phyloP scores from a whole-genome alignment of 176 grass and related monocot genomes.

The Thalia dealbata region DNA sequence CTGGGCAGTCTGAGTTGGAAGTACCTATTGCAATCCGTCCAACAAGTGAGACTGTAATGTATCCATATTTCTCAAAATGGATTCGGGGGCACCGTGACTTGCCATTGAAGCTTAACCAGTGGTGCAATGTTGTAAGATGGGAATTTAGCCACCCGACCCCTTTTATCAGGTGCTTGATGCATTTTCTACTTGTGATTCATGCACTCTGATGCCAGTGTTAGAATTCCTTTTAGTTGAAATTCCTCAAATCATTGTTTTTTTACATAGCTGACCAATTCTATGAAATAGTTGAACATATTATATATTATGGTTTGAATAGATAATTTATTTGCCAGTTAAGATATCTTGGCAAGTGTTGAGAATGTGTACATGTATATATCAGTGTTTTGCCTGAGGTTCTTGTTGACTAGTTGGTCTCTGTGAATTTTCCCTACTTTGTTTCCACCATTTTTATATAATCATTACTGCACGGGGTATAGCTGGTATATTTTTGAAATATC shows the following conservation, averaged over 20 bases:
- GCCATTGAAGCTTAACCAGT: constrained; percentile 76
- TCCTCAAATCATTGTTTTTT: no score
- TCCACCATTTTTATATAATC: not conserved
- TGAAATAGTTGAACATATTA: no score
- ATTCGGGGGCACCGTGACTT: constrained; percentile 77
- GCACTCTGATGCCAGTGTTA: no score
- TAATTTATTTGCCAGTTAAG: not conserved
- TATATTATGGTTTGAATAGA: no score
- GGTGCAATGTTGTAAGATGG: constrained; percentile 86
- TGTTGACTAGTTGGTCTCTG: not conserved
- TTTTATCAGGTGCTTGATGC: constrained; percentile 51
- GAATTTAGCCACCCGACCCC: constrained; percentile 76
- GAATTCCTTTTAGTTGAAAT: not conserved
- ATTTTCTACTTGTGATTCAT: no score
- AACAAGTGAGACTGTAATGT: constrained; percentile 83
- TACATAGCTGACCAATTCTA: no score
- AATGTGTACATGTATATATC: not conserved
- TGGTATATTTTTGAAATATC: not conserved
- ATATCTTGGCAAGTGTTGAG: not conserved
- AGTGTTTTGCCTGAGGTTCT: not conserved
- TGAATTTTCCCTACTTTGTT: no score
- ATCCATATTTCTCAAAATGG: constrained; percentile 96
- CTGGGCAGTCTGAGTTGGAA: constrained; percentile 43
- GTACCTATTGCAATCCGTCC: constrained; percentile 75
- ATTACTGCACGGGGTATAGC: not conserved